A percentile compares a stretch with the other conserved stretches of the same genome.
Conservation (phyloP, 208 protist species). For the Plasmodiophora brassicae region DNA sequence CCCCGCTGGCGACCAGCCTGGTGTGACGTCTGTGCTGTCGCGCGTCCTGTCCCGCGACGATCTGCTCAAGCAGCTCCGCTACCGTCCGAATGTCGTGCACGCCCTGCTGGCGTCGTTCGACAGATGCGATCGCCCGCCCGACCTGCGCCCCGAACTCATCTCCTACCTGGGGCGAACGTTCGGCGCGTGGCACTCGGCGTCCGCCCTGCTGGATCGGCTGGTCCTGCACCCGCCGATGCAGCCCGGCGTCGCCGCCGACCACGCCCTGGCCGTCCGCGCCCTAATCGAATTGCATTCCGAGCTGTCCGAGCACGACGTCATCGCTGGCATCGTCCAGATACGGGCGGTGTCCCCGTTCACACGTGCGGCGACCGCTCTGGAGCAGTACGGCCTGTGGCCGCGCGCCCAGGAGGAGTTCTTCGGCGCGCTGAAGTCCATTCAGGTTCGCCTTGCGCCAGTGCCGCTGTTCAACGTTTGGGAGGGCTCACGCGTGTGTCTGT, state of each 20-base stretch:
- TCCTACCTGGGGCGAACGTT: slow-evolving; percentile 4
- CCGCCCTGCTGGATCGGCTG: background rate
- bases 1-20: background rate
- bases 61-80: background rate
- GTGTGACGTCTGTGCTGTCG: background rate
- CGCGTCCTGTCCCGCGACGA: slow-evolving; percentile 5
- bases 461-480: background rate
- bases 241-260: background rate
- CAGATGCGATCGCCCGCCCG: background rate
- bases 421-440: background rate
- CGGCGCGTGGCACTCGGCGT: background rate
- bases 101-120: background rate
- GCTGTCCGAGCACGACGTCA: background rate
- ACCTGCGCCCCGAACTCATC: background rate
- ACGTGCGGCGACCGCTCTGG: slow-evolving; percentile 12
- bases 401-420: slow-evolving; percentile 39
- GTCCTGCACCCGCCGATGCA: background rate
- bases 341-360: background rate
- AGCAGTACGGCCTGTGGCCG: slow-evolving; percentile 38
- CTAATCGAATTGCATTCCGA: background rate
- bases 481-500: background rate
- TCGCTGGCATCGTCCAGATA: background rate
- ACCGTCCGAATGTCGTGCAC: slow-evolving; percentile 27
- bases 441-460: background rate
- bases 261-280: background rate